Percentiles rank a stretch among this genome's conserved stretches.
phyloP scores from a whole-genome alignment of 2,329 filamentous ascomycete genomes.

The Bimuria novae-zelandiae region DNA sequence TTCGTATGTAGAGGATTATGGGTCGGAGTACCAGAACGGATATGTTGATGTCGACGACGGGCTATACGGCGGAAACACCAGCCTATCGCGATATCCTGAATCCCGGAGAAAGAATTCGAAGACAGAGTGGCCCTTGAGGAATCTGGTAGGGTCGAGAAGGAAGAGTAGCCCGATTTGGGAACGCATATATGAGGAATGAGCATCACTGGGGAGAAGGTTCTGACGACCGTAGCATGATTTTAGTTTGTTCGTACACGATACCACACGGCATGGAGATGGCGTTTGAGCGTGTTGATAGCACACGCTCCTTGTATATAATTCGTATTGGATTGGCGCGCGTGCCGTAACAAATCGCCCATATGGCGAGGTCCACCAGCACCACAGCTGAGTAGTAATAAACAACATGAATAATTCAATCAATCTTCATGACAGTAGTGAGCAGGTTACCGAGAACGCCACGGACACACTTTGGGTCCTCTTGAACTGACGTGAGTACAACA shows the following conservation, averaged over 20 bases:
- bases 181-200: conserved; percentile 35
- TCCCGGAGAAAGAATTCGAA: conserved; percentile 22
- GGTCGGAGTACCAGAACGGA: conserved; percentile 31
- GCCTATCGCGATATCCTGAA: conserved; percentile 32
- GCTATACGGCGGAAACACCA: conserved; percentile 35
- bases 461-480: conserved; percentile 31
- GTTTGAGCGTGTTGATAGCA: neutral
- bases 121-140: conserved; percentile 41
- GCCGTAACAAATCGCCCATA: neutral
- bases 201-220: conserved; percentile 5
- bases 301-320: conserved; percentile 2
- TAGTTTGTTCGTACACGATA: conserved; percentile 26
- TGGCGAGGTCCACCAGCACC: neutral
- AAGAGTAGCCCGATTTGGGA: conserved; percentile 40
- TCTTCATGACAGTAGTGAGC: conserved; percentile 28
- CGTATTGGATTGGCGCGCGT: neutral
- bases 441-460: conserved; percentile 37
- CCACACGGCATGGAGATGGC: conserved; percentile 9
- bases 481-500: conserved; percentile 35
- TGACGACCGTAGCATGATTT: conserved; percentile 14
- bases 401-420: conserved; percentile 7
- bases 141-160: conserved; percentile 20
- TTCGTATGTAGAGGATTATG: conserved; percentile 39
- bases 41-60: conserved; percentile 33
- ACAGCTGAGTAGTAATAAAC: neutral